Evolutionary conservation across 2,329 filamentous ascomycete species (phyloP).

Genomic region (Colletotrichum higginsianum): DNA sequence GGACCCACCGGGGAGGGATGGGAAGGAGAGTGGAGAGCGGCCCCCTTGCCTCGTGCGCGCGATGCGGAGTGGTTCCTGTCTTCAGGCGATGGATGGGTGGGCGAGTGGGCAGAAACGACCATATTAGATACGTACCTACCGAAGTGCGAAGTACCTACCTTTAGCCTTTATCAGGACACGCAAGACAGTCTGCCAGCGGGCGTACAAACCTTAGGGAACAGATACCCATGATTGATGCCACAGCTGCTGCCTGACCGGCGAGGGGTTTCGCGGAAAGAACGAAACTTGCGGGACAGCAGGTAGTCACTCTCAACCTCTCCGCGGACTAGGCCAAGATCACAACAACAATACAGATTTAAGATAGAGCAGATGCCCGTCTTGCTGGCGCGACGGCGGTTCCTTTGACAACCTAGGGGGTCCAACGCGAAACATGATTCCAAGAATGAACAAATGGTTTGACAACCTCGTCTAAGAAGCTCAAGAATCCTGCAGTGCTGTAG

Average conservation of each 20-base stretch:
- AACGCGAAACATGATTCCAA: not conserved
- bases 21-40: slow-evolving; percentile 32
- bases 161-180: too few species aligned
- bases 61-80: slow-evolving; percentile 40
- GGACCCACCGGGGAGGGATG: not conserved
- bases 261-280: not conserved
- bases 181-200: slow-evolving; percentile 12
- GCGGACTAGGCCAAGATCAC: not conserved
- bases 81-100: slow-evolving; percentile 23
- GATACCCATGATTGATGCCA: not conserved
- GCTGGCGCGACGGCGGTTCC: not conserved
- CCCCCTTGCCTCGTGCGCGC: slow-evolving; percentile 41
- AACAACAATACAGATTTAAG: not conserved
- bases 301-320: not conserved
- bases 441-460: not conserved
- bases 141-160: not conserved
- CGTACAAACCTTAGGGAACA: slow-evolving; percentile 12
- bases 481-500: not conserved
- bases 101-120: slow-evolving; percentile 4
- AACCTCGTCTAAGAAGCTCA: slow-evolving; percentile 1
- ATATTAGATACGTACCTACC: slow-evolving; percentile 15
- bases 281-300: not conserved
- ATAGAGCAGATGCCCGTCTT: not conserved
- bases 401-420: not conserved
- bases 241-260: slow-evolving; percentile 23